Conservation (phyloP, 2,329 filamentous ascomycete species). For the Colletotrichum sp. region DNA sequence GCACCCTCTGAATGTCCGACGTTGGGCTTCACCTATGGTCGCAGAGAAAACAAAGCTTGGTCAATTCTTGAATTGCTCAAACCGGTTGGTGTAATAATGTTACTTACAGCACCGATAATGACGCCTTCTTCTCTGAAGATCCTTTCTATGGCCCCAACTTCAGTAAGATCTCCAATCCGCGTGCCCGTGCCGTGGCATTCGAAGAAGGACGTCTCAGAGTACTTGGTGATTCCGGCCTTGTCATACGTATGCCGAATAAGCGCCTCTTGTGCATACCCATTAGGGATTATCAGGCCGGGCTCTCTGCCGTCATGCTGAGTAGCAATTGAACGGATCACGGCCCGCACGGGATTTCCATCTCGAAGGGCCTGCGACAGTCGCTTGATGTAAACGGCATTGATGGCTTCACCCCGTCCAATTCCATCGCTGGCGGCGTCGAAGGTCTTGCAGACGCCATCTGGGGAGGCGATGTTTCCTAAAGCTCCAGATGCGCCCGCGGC, state of each 20-base stretch:
- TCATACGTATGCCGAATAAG: constrained; percentile 32
- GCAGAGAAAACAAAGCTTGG: neutral
- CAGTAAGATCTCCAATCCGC: constrained; percentile 43
- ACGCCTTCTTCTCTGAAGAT: constrained; percentile 31
- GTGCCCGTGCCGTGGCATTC: constrained; percentile 54
- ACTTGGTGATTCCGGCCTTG: constrained; percentile 12
- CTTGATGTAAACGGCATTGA: constrained; percentile 43
- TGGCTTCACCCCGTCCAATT: constrained; percentile 44
- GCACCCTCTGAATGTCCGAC: constrained; percentile 41
- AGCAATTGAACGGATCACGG: constrained; percentile 31
- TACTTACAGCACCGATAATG: constrained; percentile 32
- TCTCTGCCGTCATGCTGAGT: constrained; percentile 38
- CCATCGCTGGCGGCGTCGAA: constrained; percentile 48
- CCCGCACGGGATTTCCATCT: constrained; percentile 39
- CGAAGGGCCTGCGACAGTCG: constrained; percentile 40
- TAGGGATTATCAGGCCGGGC: constrained; percentile 42
- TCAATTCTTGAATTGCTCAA: neutral
- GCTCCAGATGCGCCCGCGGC: constrained; percentile 25
- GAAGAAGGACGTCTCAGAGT: constrained; percentile 29
- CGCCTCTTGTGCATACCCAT: constrained; percentile 26
- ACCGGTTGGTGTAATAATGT: neutral
- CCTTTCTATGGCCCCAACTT: constrained; percentile 36
- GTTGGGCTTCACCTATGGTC: constrained; percentile 36
- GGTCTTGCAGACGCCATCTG: constrained; percentile 28
- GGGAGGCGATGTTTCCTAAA: constrained; percentile 26